phyloP scores from a whole-genome alignment of 495 filamentous ascomycete genomes.

The Ramalina intermedia region DNA sequence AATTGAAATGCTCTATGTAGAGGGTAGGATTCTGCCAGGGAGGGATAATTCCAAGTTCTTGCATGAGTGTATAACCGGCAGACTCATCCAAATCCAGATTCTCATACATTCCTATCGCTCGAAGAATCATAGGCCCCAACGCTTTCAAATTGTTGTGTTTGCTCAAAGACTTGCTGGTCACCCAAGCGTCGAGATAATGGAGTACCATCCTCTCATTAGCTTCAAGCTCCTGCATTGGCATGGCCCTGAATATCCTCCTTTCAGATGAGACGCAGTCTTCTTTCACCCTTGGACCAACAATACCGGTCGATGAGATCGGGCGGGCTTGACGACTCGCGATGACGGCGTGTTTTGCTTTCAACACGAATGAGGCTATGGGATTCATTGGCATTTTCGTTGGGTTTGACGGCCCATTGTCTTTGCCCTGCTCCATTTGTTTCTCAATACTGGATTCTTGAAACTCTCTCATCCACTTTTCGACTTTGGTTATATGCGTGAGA shows the following conservation, averaged over 20 bases:
- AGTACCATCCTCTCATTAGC: constrained; percentile 44
- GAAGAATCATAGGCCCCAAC: constrained; percentile 56
- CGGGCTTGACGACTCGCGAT: constrained; percentile 49
- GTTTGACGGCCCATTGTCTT: constrained; percentile 4
- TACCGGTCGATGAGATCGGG: constrained; percentile 40
- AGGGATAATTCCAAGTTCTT: constrained; percentile 69
- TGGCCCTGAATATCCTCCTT: constrained; percentile 1
- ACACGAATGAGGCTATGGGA: constrained; percentile 43
- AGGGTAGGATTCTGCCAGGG: constrained; percentile 68
- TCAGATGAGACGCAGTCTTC: constrained; percentile 29
- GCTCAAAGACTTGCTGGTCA: constrained; percentile 37
- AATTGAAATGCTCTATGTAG: constrained; percentile 42
- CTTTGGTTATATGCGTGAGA: constrained; percentile 28
- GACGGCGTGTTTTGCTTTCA: constrained; percentile 50
- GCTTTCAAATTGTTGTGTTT: constrained; percentile 35
- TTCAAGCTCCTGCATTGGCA: constrained; percentile 14
- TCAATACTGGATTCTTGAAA: constrained; percentile 33
- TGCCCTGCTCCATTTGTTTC: constrained; percentile 16
- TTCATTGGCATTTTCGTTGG: constrained; percentile 12
- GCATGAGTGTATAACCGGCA: constrained; percentile 56
- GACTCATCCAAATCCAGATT: constrained; percentile 40
- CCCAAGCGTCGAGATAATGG: constrained; percentile 57
- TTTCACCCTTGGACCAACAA: constrained; percentile 29
- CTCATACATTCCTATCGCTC: constrained; percentile 54
- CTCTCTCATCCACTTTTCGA: constrained; percentile 41